Evolutionary conservation across 495 filamentous ascomycete species (phyloP), one percentile per base, ranked within the genome.

Genomic region (Umbilicaria muhlenbergii): DNA sequence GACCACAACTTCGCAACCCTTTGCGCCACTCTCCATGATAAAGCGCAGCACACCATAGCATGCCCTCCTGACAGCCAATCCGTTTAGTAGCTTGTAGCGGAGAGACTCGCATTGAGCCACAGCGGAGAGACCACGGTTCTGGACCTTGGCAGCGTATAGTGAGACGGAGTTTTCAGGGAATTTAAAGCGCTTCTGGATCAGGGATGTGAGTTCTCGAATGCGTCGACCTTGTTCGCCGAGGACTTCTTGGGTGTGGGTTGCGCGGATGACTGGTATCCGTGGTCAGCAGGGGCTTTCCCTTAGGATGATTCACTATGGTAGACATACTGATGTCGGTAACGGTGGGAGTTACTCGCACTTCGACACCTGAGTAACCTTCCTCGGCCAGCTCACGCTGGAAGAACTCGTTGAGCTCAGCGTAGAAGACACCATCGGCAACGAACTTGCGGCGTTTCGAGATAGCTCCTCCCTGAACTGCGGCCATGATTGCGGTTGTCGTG

Each of bases 101-200:
- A 98, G 84, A 54, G 86, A 94, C 76, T 98, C 91, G 83, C 91
- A 98, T 77, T 98, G 91, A 64, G 91, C 91, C 66, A 98, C 91
- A 61, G 91, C 91, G 58, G 87, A 95, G 49, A 98, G 86, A 83
- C 91, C 91, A 58, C 91, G 88, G 76, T 94, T 95, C 77, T 96
- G 92, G 63, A 98, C 91, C 80, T 98, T 98, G 66, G 91, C 92
- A 67, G 91, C 91, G 67, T 96, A 98, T 61, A 98, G 86, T 47
- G 91, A 95, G 66, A 98, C 91, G 58, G 83, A 91, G 82, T 96
- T 95, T 75, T 95, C 91, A 64, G 91, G 88, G 78, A 98, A 98
- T 76, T 95, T 95, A 84, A 96, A 98, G 55, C 91, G 86, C 80
- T 98, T 96, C 75, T 96, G 92, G 77, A 98, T 95, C 63, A 98